A percentile compares a stretch with the other conserved stretches of the same genome.
phyloP scores from a whole-genome alignment of 1,284 basidiomycete species.

The Volvariella surrecta region DNA sequence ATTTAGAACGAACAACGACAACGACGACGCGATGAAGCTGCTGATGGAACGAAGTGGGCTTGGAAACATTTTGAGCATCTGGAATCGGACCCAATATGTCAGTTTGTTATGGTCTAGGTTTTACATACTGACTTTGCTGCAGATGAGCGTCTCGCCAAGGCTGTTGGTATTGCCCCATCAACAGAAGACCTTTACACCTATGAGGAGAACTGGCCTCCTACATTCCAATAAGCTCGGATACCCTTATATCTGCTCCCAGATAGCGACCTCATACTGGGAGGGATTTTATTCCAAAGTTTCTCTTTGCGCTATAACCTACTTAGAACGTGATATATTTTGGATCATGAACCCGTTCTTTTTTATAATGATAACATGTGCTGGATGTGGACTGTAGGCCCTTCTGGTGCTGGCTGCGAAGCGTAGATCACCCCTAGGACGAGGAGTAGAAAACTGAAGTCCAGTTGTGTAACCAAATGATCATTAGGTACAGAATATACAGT shows the following conservation, averaged over 20 bases:
- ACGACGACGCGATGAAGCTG: slow-evolving; percentile 76
- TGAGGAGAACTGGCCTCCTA: slow-evolving; percentile 42
- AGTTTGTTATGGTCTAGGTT: slow-evolving; percentile 16
- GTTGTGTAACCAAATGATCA: too few relatives aligned
- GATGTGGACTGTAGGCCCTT: too few relatives aligned
- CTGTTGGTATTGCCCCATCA: slow-evolving; percentile 46
- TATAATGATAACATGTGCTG: too few relatives aligned
- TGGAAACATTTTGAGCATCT: slow-evolving; percentile 69
- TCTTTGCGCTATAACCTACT: too few relatives aligned
- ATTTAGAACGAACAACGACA: slow-evolving; percentile 86
- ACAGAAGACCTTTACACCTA: slow-evolving; percentile 65
- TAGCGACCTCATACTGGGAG: too few relatives aligned
- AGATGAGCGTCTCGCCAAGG: slow-evolving; percentile 56
- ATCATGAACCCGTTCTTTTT: too few relatives aligned
- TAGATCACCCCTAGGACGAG: too few relatives aligned
- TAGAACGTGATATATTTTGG: too few relatives aligned
- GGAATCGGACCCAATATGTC: slow-evolving; percentile 65
- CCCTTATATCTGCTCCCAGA: neutral
- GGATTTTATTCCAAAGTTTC: too few relatives aligned
- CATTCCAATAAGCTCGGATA: neutral
- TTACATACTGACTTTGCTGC: neutral
- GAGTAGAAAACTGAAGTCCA: too few relatives aligned
- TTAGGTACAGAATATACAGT: too few relatives aligned
- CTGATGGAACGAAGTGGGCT: slow-evolving; percentile 67
- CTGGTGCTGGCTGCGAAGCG: too few relatives aligned